Evolutionary conservation across 1,284 basidiomycete species (phyloP), one percentile per base, ranked within the genome.

Genomic region (Kwoniella shivajii): DNA sequence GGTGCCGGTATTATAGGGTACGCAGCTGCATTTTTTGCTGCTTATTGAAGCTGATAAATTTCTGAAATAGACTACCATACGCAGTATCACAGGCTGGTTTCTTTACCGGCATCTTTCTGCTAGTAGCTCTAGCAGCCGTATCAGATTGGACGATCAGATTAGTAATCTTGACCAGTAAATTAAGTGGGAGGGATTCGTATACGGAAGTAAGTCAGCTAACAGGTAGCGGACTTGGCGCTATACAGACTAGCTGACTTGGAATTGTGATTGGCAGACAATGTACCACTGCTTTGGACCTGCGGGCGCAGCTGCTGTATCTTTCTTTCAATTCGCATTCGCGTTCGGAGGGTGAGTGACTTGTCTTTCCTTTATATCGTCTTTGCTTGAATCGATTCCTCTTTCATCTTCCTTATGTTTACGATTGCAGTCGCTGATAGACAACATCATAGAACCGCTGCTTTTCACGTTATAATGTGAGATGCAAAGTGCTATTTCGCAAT

Each of bases 251-350:
- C 33, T 20, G 18, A 38, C 57, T 46, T 22, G 45, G 9, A 16
- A 18, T n/a, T 20, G 30, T 20, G 31, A 30, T 18, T 37, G 38
- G 50, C 49, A 78, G 66, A 91, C 96, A 61, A 96, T 98, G 92
- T 83, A 91, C 71, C 88, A 88, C 56, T 97, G 93, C 77, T 99
- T 95, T 72, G 96, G 96, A 9, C 79, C 84, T 5, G 86, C 85
- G 55, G 93, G 93, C 29, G 84, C 90, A 49, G 90, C 90, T 3
- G 91, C 92, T 0, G 92, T 98, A 13, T 96, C 93, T 0, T 89
- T 98, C 77, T 99, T 99, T 76, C 96, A 99, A 73, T 98, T 99
- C 70, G 84, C 92, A 0, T 98, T 98, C 71, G 95, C 95, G 2
- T 97, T 96, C 65, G 95, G 95, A 68, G 93, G 92, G 75, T 77